Evolutionary conservation across 805 yeast genomes (phyloP), one percentile per base, ranked within the genome.

Genomic region (Wickerhamomyces kurtzmanii): DNA sequence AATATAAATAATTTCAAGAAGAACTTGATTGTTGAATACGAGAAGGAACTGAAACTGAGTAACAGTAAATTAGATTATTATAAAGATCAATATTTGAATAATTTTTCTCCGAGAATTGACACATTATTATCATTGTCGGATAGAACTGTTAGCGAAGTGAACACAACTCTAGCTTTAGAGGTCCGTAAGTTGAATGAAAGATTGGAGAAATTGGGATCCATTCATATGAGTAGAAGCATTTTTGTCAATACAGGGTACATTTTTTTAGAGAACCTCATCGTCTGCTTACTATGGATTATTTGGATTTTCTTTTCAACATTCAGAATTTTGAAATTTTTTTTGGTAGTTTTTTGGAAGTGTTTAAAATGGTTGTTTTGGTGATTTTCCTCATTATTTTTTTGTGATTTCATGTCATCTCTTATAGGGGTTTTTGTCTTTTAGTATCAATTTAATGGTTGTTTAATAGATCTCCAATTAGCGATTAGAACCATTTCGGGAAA

Each of bases 61-160:
- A 47, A 53, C n/a, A n/a, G n/a, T n/a, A n/a, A n/a, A n/a, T n/a
- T n/a, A n/a, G n/a, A n/a, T 26, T 32, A 31, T 23, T 53, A 40
- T 57, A 59, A 45, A 15, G 37, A 42, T 12, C 43, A 34, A 42
- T 42, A 43, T 29, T 37, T 35, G 11, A 39, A 40, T 50, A 37
- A 63, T 29, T 65, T 66, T 34, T 68, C 77, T 1, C 62, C 64
- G 31, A 62, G 61, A 43, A 64, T 77, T 22, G 86, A 79, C 41
- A 73, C 68, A 27, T 45, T 77, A 31, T 54, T 79, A 25, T 71
- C 77, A 11, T 59, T 64, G 20, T 71, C 80, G 28, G 86, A 79
- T 51, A 57, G 87, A 37, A 66, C 79, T 8, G 68, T 75, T 32
- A 79, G 84, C 34, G 87, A 78, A 42, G 71, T 80, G 30, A 80